Base-by-base conservation (phyloP, 2,329 filamentous ascomycete genomes). In the Stagonosporopsis vannaccii region DNA sequence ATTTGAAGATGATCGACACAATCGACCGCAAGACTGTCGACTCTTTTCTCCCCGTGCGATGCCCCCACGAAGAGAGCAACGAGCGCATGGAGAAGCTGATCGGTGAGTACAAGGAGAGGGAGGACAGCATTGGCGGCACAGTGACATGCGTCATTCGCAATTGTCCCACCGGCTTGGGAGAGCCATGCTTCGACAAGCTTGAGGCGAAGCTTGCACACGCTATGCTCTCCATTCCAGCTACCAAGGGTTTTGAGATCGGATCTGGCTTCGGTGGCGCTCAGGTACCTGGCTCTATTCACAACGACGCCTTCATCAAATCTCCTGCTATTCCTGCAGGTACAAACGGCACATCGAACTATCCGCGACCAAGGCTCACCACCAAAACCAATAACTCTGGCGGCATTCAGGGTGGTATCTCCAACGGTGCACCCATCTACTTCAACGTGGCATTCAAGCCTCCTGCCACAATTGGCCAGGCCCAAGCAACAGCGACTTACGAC, bases 381-480 rank as follows among this genome's bases (percentile, higher is more conserved):
- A 90, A 90, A 81, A 97, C 94, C 23, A 98, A 98, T 82, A 92
- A 97, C 82, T 94, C 90, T 2, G 94, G 94, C 12, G 95, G 94
- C 62, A 91, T 98, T 66, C 94, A 98, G 80, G 95, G 94, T 39
- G 94, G 94, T 48, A 98, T 98, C 78, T 89, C 90, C 46, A 98
- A 98, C 77, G 95, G 94, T 55, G 91, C 91, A 33, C 89, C 88
- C 56, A 92, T 98, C 79, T 98, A 95, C 84, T 98, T 98, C 85
- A 87, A 90, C 46, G 89, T 97, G 5, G 93, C 87, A 15, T 98
- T 98, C 86, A 98, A 98, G 84, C 91, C 94, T 9, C 88, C 94
- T 2, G 93, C 94, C 26, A 98, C 95, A 3, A 98, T 98, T 72
- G 89, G 91, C 41, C 90, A 94, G 78, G 90, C 90, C 39, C 94